Base-by-base conservation (phyloP, 2,329 filamentous ascomycete species). In the Dactylonectria estremocensis region DNA sequence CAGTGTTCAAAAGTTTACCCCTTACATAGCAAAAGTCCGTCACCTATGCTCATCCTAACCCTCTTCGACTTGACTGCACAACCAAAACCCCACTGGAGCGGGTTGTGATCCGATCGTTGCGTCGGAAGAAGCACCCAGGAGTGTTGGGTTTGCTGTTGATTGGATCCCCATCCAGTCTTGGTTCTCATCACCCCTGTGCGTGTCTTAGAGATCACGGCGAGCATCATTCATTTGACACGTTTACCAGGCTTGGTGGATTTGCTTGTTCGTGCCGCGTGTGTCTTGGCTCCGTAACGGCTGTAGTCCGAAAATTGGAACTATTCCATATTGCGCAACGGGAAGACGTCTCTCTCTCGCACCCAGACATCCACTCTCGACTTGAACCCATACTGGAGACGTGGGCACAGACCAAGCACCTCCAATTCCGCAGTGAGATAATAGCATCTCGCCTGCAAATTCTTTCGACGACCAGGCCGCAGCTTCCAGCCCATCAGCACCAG, bases 381-480 rank as follows among this genome's bases (percentile, higher is more conserved):
- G 24, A 54, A 24, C 53, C 40, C 60, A 57, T 48, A 24, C 55
- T 57, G 49, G 22, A 37, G 49, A 37, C 40, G 35, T 46, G 28
- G 45, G 63, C 63, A 66, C 64, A 61, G 64, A 57, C 64, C 64
- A 66, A 37, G 43, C 56, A 55, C 43, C 50, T 35, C 50, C 50
- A 61, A 33, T 61, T 66, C 56, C 63, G 56, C 50, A 2, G 40
- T 56, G 31, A 24, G 37, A n/a, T 22, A 35, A n/a, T 22, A 35
- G 50, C 33, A 40, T 22, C 20, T 55, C 31, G 40, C 37, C 50
- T 28, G 52, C 60, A 45, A 61, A 64, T 59, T 63, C 49, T 58
- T 46, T 56, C 49, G 46, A 43, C 43, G 53, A 56, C 56, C 56
- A 46, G 45, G 22, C 37, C 55, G 18, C 58, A 62, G 37, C 54